A percentile compares a stretch with the other conserved stretches of the same genome.
phyloP scores from a whole-genome alignment of 495 filamentous ascomycete species.

The Paragyromitra xinjiangensis region DNA sequence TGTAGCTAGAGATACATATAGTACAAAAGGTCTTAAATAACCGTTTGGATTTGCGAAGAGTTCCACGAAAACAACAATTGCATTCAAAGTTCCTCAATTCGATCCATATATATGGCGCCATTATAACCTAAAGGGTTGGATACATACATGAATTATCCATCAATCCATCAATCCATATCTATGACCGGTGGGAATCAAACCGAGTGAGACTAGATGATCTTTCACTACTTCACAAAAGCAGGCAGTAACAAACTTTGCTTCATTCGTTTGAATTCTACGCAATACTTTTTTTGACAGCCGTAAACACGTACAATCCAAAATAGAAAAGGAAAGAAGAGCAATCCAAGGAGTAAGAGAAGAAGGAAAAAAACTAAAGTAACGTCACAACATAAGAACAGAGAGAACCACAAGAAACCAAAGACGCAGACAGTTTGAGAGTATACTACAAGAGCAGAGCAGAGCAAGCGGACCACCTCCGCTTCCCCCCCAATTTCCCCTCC shows the following conservation, averaged over 20 bases:
- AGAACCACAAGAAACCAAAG: slow-evolving; percentile 22
- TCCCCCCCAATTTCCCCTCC: slow-evolving; percentile 2
- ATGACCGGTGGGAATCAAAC: not conserved
- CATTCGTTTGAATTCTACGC: slow-evolving; percentile 33
- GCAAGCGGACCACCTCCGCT: not conserved
- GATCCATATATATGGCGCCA: not conserved
- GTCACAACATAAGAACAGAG: slow-evolving; percentile 37
- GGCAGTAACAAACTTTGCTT: not conserved
- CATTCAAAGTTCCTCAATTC: not conserved
- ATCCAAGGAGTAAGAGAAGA: slow-evolving; percentile 7
- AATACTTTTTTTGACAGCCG: slow-evolving; percentile 37
- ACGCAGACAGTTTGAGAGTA: slow-evolving; percentile 44
- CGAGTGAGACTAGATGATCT: not conserved
- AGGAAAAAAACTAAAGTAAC: slow-evolving; percentile 16
- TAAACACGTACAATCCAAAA: slow-evolving; percentile 44
- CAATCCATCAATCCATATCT: not conserved
- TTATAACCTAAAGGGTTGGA: not conserved
- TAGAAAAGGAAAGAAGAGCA: not conserved
- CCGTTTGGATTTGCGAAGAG: too few relatives aligned
- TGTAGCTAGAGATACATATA: too few relatives aligned
- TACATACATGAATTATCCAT: not conserved
- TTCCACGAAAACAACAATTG: too few relatives aligned
- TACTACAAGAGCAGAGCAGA: slow-evolving; percentile 48
- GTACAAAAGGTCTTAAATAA: too few relatives aligned
- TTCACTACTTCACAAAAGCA: not conserved